phyloP scores from a whole-genome alignment of 805 yeast species.

The Maudiozyma bulderi region DNA sequence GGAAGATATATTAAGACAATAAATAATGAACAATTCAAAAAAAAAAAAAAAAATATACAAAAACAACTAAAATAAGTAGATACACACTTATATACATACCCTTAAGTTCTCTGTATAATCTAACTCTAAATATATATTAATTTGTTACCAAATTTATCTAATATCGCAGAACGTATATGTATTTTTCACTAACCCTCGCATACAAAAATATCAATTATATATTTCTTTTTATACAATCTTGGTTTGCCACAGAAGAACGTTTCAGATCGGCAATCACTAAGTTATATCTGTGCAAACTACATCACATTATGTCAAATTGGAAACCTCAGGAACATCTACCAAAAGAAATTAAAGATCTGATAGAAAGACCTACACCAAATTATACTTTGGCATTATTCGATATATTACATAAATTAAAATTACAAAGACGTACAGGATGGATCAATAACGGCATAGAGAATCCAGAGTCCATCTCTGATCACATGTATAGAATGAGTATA shows the following conservation, averaged over 20 bases:
- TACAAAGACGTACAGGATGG: slow-evolving; percentile 91
- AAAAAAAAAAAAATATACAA: not conserved
- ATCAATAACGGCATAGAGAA: slow-evolving; percentile 44
- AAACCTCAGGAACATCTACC: slow-evolving; percentile 38
- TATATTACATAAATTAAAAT: slow-evolving; percentile 60
- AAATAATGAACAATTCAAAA: slow-evolving; percentile 9
- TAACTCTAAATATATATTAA: too few species aligned
- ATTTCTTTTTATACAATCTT: too few species aligned
- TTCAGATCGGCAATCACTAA: too few species aligned
- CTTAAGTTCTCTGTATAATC: too few species aligned
- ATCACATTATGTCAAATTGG: slow-evolving; percentile 26
- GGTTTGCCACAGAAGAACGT: too few species aligned
- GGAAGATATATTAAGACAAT: slow-evolving; percentile 86
- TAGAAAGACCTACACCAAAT: slow-evolving; percentile 24
- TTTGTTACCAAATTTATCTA: too few species aligned
- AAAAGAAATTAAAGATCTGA: slow-evolving; percentile 26
- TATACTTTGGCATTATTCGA: slow-evolving; percentile 48
- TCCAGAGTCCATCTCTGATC: slow-evolving; percentile 71
- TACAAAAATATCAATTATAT: too few species aligned
- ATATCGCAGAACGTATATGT: too few species aligned
- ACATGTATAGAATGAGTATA: slow-evolving; percentile 90
- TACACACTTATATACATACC: not conserved
- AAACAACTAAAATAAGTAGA: not conserved
- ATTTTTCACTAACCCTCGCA: too few species aligned
- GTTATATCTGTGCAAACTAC: not conserved